Evolutionary conservation across 495 filamentous ascomycete species (phyloP).

Genomic region (Astrocystis sublimbata): DNA sequence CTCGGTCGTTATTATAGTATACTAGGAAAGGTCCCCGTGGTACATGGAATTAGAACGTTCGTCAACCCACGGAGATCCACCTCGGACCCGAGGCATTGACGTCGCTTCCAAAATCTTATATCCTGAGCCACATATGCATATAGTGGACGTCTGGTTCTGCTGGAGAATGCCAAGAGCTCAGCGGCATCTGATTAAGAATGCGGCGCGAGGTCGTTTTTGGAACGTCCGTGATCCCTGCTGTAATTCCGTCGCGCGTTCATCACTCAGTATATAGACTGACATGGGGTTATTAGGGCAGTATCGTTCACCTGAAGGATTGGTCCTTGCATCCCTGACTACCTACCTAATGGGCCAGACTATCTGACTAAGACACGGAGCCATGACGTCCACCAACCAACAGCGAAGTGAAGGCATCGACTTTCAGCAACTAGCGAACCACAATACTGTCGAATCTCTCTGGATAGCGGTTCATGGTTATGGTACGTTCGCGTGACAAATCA

Average conservation of each 20-base stretch:
- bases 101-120: background rate
- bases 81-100: no score
- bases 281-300: background rate
- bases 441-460: background rate
- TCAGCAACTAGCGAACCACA: background rate
- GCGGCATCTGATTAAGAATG: background rate
- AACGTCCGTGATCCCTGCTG: background rate
- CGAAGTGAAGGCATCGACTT: background rate
- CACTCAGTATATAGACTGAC: background rate
- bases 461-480: background rate
- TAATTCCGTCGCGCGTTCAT: no score
- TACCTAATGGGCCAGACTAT: background rate
- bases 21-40: background rate
- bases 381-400: background rate
- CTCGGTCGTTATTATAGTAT: background rate
- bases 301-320: background rate
- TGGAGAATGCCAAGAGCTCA: background rate
- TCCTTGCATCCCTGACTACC: background rate
- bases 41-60: no score
- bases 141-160: background rate
- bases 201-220: background rate
- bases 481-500: background rate
- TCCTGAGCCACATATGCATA: background rate
- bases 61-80: no score
- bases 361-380: background rate